Base-by-base conservation (phyloP, 2,329 filamentous ascomycete species). In the Colletotrichum zoysiae region DNA sequence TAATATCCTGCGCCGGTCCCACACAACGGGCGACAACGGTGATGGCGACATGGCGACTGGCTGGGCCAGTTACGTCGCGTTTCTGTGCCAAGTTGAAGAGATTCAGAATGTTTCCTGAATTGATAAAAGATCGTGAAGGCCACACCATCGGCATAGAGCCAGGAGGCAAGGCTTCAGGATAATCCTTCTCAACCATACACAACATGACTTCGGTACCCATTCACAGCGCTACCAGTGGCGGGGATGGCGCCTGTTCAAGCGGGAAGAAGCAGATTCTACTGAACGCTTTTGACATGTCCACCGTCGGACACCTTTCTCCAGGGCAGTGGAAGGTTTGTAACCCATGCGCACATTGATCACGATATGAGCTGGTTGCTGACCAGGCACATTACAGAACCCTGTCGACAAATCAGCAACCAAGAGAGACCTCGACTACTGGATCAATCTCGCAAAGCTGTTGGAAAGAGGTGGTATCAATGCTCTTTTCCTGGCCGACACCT, bases 401-500 rank as follows among this genome's bases (percentile, higher is more conserved):
- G 82, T 80, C 20, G 90, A 92, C 77, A 86, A 85, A 69, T 90
- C 89, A 0, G 86, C 87, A 0, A 88, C 86, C 0, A 92, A 92
- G 73, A 83, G 88, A 35, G 86, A 82, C 20, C 82, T 92, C 1
- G 82, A 87, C 14, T 91, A 92, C 76, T 92, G 89, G 89, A 87
- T 89, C 33, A 84, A 92, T 26, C 81, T 92, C 0, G 90, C 90
- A 11, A 88, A 90, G 71, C 77, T 91, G 0, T 82, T 91, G 1
- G 90, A 92, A 68, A 82, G 85, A 14, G 90, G 89, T 3, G 86
- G 86, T 8, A 89, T 92, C 79, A 91, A 90, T 71, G 88, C 89
- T 0, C 78, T 92, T 5, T 92, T 92, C 76, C 83, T 92, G 5
- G 90, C 90, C 0, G 90, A 92, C 75, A 91, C 89, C 0, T 91